phyloP scores from a whole-genome alignment of 2,329 filamentous ascomycete species.

The Davidsoniella eucalypti region DNA sequence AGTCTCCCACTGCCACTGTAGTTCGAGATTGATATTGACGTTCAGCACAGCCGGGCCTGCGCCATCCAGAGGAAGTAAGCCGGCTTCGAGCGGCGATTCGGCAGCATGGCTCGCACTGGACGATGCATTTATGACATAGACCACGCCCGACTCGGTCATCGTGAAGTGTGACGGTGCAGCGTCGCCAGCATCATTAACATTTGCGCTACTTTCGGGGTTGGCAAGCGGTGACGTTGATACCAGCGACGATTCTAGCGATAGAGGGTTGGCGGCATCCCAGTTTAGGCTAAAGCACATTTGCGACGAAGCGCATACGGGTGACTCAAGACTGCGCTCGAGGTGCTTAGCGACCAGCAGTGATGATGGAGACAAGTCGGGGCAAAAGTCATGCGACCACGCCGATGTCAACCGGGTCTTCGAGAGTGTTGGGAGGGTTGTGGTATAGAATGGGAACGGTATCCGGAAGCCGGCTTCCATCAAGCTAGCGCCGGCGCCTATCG shows the following conservation, averaged over 20 bases:
- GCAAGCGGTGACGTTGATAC: too few relatives aligned
- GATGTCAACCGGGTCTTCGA: background rate
- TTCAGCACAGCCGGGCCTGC: slow-evolving; percentile 2
- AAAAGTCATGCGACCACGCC: slow-evolving; percentile 2
- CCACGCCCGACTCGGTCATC: slow-evolving; percentile 1
- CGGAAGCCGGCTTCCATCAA: slow-evolving; percentile 5
- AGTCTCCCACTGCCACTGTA: slow-evolving; percentile 10
- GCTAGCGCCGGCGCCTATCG: slow-evolving; percentile 5
- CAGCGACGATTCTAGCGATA: background rate
- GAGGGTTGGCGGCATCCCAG: slow-evolving; percentile 2
- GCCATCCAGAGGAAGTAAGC: background rate
- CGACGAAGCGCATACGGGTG: background rate
- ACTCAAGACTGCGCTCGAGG: background rate
- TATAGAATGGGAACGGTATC: background rate
- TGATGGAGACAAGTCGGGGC: background rate
- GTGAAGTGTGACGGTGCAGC: slow-evolving; percentile 1
- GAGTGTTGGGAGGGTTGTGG: background rate
- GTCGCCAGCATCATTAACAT: background rate
- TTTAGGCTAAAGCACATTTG: slow-evolving; percentile 5
- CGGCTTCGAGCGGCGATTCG: background rate
- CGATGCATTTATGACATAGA: slow-evolving; percentile 4
- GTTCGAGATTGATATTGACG: slow-evolving; percentile 3
- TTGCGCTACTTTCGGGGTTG: background rate
- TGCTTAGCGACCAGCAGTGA: background rate
- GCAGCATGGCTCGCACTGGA: background rate